Conservation (phyloP, 768 basidiomycete genomes). For the Coprinopsis cinerea region DNA sequence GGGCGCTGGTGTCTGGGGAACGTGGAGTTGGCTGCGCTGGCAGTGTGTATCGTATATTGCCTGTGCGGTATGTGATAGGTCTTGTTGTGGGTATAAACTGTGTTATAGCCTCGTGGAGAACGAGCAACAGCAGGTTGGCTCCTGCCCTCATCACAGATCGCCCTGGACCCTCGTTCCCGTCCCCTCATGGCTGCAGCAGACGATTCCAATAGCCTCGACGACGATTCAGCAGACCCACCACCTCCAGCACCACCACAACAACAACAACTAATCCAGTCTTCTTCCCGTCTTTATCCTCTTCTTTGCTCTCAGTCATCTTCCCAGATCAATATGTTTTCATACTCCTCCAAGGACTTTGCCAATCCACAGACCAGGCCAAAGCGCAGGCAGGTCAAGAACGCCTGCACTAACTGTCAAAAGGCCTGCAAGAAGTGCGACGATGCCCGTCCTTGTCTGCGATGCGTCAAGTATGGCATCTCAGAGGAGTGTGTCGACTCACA, state of each 20-base stretch:
- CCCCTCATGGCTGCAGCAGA: constrained; percentile 6
- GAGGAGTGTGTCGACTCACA: constrained; percentile 88
- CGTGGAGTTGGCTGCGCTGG: not conserved
- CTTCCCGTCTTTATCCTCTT: constrained; percentile 33
- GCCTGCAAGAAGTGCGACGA: constrained; percentile 92
- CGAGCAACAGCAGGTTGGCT: not conserved
- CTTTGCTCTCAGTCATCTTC: constrained; percentile 49
- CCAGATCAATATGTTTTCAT: constrained; percentile 57
- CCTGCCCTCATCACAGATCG: not conserved
- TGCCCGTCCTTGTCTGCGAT: constrained; percentile 87
- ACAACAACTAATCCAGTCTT: constrained; percentile 7
- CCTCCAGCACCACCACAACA: not conserved
- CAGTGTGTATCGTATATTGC: too few relatives aligned
- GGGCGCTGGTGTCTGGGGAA: not conserved
- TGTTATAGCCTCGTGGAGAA: not conserved
- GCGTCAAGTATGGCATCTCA: constrained; percentile 83
- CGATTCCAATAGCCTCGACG: constrained; percentile 6
- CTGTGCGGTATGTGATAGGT: not conserved
- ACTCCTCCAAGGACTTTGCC: constrained; percentile 34
- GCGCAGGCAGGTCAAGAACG: constrained; percentile 86
- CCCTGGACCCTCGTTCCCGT: not conserved
- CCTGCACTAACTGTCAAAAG: constrained; percentile 87
- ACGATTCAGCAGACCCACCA: not conserved
- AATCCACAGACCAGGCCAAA: constrained; percentile 61
- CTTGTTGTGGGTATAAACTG: not conserved